Percentiles rank a stretch among this genome's conserved stretches.
phyloP scores from a whole-genome alignment of 306 rosid genomes.

The Cicer judaicum region DNA sequence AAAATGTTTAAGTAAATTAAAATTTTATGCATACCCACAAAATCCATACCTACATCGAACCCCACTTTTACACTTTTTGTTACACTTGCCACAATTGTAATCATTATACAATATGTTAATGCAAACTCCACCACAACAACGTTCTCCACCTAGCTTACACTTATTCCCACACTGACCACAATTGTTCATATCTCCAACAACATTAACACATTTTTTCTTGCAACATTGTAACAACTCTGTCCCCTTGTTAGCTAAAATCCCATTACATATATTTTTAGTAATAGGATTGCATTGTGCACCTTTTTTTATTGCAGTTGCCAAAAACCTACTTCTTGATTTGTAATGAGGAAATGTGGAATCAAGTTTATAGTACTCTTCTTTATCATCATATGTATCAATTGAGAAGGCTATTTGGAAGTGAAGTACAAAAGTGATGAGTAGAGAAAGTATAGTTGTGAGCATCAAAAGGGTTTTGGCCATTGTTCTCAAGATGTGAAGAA shows the following conservation, averaged over 20 bases:
- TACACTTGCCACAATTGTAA: slow-evolving; percentile 21
- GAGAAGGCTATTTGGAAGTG: background rate
- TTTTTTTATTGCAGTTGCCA: slow-evolving; percentile 10
- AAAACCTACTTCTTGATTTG: slow-evolving; percentile 4
- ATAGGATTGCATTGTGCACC: background rate
- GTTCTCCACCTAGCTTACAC: slow-evolving; percentile 5
- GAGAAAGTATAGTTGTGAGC: background rate
- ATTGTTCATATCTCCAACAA: slow-evolving; percentile 3
- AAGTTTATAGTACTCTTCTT: background rate
- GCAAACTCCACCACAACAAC: slow-evolving; percentile 6
- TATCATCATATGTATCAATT: background rate
- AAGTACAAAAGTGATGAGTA: background rate
- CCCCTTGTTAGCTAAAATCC: slow-evolving; percentile 1
- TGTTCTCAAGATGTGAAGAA: background rate
- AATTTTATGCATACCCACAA: slow-evolving; percentile 28
- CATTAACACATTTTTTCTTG: background rate
- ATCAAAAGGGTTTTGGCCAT: slow-evolving; percentile 12
- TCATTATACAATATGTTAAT: background rate
- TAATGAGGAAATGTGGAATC: background rate
- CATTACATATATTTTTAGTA: slow-evolving; percentile 6
- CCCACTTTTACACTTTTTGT: slow-evolving; percentile 10
- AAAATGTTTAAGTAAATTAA: background rate
- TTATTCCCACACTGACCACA: slow-evolving; percentile 15
- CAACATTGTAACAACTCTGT: slow-evolving; percentile 14
- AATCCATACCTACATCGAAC: background rate